phyloP scores from a whole-genome alignment of 2,329 filamentous ascomycete species.

The Neonectria coccinea region DNA sequence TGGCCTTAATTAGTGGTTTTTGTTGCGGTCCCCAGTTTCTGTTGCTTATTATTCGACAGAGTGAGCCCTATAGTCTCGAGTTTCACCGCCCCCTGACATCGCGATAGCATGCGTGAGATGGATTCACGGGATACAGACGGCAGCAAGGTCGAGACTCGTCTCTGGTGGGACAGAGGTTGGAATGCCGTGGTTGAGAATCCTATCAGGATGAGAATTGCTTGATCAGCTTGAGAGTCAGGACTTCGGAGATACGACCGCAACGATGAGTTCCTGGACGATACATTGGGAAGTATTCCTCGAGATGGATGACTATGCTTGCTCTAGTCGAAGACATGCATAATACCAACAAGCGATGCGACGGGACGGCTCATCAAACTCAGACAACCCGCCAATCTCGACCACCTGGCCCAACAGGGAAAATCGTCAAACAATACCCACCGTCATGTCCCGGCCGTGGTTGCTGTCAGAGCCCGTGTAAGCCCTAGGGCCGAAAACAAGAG shows the following conservation, averaged over 20 bases:
- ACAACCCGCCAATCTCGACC: not conserved
- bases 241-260: not conserved
- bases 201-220: no score
- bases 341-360: not conserved
- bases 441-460: not conserved
- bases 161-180: not conserved
- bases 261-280: not conserved
- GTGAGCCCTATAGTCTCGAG: no score
- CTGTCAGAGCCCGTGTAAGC: constrained; percentile 1
- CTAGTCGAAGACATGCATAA: not conserved
- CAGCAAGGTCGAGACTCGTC: not conserved
- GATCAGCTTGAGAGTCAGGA: not conserved
- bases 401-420: not conserved
- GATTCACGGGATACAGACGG: no score
- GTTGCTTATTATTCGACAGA: not conserved
- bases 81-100: not conserved
- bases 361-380: not conserved
- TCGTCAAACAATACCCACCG: not conserved
- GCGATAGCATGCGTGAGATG: not conserved
- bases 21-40: no score
- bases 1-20: no score
- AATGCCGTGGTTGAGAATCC: not conserved
- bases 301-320: not conserved
- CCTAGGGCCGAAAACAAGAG: not conserved
- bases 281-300: not conserved